Percentiles rank a stretch among this genome's conserved stretches.
Conservation (phyloP, 2,329 filamentous ascomycete genomes). For the Myrmaecium sp. region DNA sequence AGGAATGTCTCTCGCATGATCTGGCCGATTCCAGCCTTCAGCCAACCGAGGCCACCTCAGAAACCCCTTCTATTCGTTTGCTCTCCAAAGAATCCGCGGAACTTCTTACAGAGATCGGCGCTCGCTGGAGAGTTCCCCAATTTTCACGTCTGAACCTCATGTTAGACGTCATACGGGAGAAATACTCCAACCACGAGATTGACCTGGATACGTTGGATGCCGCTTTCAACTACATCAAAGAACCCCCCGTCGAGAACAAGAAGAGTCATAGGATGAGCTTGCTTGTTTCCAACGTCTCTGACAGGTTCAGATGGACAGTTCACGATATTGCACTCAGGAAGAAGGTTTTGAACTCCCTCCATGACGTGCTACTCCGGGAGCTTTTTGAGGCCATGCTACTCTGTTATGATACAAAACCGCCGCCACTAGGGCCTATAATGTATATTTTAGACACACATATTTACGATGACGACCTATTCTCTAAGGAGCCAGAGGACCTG, state of each 20-base stretch:
- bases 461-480: slow-evolving; percentile 59
- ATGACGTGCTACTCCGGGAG: slow-evolving; percentile 72
- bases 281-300: slow-evolving; percentile 25
- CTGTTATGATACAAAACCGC: slow-evolving; percentile 78
- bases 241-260: slow-evolving; percentile 48
- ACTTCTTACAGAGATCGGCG: slow-evolving; percentile 65
- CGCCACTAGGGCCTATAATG: slow-evolving; percentile 63
- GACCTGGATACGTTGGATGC: slow-evolving; percentile 66
- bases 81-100: slow-evolving; percentile 65
- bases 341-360: slow-evolving; percentile 53
- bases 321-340: slow-evolving; percentile 44
- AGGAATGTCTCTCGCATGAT: slow-evolving; percentile 53
- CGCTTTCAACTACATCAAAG: slow-evolving; percentile 69
- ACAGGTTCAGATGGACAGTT: slow-evolving; percentile 33
- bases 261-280: slow-evolving; percentile 35
- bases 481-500: slow-evolving; percentile 49
- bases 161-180: slow-evolving; percentile 69
- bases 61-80: slow-evolving; percentile 33
- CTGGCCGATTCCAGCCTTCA: slow-evolving; percentile 37
- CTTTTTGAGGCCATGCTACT: slow-evolving; percentile 75
- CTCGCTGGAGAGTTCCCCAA: slow-evolving; percentile 78
- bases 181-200: slow-evolving; percentile 72
- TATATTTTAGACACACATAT: slow-evolving; percentile 70
- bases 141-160: slow-evolving; percentile 66
- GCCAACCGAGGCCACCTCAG: slow-evolving; percentile 30